Base-by-base conservation (phyloP, 163 green algal species). In the Scenedesmus sp. region DNA sequence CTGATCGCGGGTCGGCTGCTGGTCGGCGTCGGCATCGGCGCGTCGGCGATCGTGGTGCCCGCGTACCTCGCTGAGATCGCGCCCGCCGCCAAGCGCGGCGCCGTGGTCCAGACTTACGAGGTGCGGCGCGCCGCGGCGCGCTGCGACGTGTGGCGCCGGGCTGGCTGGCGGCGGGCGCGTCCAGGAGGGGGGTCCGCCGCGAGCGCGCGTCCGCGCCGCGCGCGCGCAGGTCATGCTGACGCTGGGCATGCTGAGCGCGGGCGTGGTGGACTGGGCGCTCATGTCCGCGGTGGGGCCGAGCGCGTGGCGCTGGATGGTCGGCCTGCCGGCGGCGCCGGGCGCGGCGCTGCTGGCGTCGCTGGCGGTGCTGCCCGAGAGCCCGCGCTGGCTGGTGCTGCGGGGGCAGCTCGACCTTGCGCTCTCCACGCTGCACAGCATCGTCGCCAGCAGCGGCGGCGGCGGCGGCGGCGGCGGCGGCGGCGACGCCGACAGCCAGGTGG, bases 61-160 rank as follows among this genome's bases (percentile, higher is more conserved):
- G 82, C 89, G 4, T 98, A 98, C 83, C 82, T 97, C 36, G 93
- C 85, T 11, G 94, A 98, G 84, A 83, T 95, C 24, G 87, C 92
- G 2, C 87, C 91, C 7, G 87, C 90, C 2, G 14, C 53, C 18
- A 62, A 75, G 3, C 74, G 92, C 14, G 93, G 89, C 1, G 70
- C 81, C 17, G 82, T 94, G 17, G 89, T 94, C 29, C 85, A 91
- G 69, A 74, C 86, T 18, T 91, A 92, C 60, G 84, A 92, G 85
- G 67, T 87, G 50, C 15, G 69, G 29, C 24, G 57, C 28, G 26
- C 39, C 7, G 7, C n/a, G n/a, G n/a, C n/a, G n/a, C n/a, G n/a
- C n/a, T n/a, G n/a, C n/a, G n/a, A n/a, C n/a, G n/a, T n/a, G n/a
- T n/a, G n/a, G n/a, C n/a, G n/a, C n/a, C n/a, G n/a, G n/a, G n/a